These are phyloP conservation scores for Tolypocladium inflatum DNA, from an alignment of 2,329 filamentous ascomycete genomes.

Conservation along the genomic window DNA sequence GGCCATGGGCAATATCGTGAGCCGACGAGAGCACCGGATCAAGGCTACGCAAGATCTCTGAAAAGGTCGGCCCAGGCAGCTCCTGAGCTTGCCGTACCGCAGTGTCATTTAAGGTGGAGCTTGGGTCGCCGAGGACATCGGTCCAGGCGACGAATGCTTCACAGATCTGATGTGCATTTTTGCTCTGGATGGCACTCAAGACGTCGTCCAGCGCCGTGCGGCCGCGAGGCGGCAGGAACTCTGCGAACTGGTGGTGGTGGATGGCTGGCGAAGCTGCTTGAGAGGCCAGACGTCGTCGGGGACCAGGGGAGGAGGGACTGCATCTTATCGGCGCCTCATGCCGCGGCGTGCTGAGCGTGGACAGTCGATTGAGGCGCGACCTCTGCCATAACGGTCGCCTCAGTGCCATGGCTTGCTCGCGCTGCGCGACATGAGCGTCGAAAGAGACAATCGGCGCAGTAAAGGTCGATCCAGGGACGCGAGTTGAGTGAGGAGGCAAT, in stretches of 20 bases:
- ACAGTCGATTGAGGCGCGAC: constrained; percentile 12
- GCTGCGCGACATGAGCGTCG: neutral
- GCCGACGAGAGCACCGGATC: constrained; percentile 44
- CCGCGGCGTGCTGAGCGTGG: constrained; percentile 9
- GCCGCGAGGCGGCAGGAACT: constrained; percentile 5
- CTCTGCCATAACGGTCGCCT: constrained; percentile 14
- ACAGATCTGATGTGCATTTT: constrained; percentile 12
- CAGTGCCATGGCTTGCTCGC: constrained; percentile 16
- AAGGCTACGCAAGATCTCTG: constrained; percentile 52
- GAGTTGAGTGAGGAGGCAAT: neutral
- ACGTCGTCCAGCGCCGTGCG: constrained; percentile 14
- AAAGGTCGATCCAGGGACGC: neutral
- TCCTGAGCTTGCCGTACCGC: constrained; percentile 20
- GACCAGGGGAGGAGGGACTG: constrained; percentile 12
- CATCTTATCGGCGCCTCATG: constrained; percentile 12
- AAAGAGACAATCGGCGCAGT: neutral
- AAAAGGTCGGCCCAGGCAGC: constrained; percentile 48
- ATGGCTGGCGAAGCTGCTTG: constrained; percentile 3
- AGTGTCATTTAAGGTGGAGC: constrained; percentile 9
- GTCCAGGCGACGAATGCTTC: constrained; percentile 18
- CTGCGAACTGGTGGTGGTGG: constrained; percentile 3
- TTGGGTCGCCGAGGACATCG: constrained; percentile 8
- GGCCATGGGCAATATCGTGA: constrained; percentile 36
- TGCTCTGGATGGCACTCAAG: constrained; percentile 21
- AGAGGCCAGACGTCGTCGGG: constrained; percentile 16